Conservation (phyloP, 805 yeast species). For the Candida railenensis region DNA sequence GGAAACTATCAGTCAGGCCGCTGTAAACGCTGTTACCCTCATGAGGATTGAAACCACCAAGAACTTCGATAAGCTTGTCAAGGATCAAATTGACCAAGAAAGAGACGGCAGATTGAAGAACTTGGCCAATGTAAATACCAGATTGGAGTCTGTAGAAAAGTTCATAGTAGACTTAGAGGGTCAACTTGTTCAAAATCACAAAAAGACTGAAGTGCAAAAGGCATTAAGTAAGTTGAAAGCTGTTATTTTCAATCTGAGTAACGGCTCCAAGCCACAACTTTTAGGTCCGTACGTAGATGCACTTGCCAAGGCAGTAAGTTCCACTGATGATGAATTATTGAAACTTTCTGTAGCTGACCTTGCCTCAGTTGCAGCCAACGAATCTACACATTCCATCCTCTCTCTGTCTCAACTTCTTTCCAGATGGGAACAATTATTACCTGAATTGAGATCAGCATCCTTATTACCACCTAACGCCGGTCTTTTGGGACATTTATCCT, state of each 20-base stretch:
- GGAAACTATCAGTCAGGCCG: slow-evolving; percentile 63
- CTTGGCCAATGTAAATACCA: slow-evolving; percentile 56
- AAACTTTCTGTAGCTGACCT: slow-evolving; percentile 30
- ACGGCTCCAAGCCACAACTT: slow-evolving; percentile 23
- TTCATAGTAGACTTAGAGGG: slow-evolving; percentile 45
- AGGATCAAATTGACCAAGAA: slow-evolving; percentile 35
- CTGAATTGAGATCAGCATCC: slow-evolving; percentile 86
- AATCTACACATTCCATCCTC: slow-evolving; percentile 54
- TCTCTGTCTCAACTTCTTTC: slow-evolving; percentile 75
- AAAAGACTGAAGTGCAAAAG: slow-evolving; percentile 29
- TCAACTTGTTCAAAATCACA: slow-evolving; percentile 33
- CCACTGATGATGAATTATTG: slow-evolving; percentile 33
- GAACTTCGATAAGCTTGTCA: slow-evolving; percentile 35
- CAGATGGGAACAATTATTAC: slow-evolving; percentile 76
- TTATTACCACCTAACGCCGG: slow-evolving; percentile 95
- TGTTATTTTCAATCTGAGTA: slow-evolving; percentile 18
- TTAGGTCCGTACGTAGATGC: slow-evolving; percentile 39
- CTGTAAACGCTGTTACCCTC: slow-evolving; percentile 68
- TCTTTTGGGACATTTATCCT: slow-evolving; percentile 84
- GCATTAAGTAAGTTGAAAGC: slow-evolving; percentile 33
- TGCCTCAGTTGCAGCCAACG: slow-evolving; percentile 34
- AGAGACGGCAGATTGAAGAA: slow-evolving; percentile 77
- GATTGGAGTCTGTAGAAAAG: slow-evolving; percentile 55
- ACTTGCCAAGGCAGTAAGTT: slow-evolving; percentile 18
- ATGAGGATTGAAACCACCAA: slow-evolving; percentile 68